Base-by-base conservation (phyloP, 768 basidiomycete genomes). In the Nidula microcarpa region DNA sequence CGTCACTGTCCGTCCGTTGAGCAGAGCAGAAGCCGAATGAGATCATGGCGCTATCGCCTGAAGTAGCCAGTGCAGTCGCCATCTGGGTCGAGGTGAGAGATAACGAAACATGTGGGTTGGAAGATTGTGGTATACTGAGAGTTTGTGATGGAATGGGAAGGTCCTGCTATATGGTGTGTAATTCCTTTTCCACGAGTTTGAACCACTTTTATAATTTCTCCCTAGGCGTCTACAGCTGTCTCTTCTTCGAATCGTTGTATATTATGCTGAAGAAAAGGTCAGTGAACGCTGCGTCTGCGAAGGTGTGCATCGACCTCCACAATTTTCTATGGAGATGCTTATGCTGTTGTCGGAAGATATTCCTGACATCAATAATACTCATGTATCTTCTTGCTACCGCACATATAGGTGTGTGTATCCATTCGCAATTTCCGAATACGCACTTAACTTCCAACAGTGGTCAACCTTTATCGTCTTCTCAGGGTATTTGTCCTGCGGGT, bases 361-460 rank as follows among this genome's bases (percentile, higher is more conserved):
- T 66, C 47, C 55, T 65, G 5, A 36, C 55, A 5, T 48, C 61
- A 1, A 61, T 58, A 14, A 49, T 65, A 8, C n/a, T 65, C 7
- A 62, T 68, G 62, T 67, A 60, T 47, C 50, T 59, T 10, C 43
- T 64, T n/a, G 57, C 65, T 10, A 63, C 62, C 9, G 36, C 61
- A 6, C 62, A 68, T 52, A 55, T 63, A 16, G 54, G 67, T 66
- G 35, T 46, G 58, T 44, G 14, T 13, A 43, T 33, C 33, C 33
- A 37, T 41, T 23, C 16, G 37, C 14, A 35, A 14, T n/a, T 41
- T 10, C 41, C 37, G n/a, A 14, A 43, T 23, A 14, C 9, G 14
- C 18, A 13, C 37, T 17, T 36, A 37, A 43, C 18, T 39, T 33
- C 36, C 48, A 37, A 9, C 45, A 58, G 57, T 49, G 14, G 51